Evolutionary conservation across 2,329 filamentous ascomycete genomes (phyloP).

Genomic region (Amesomyces nigricolor): DNA sequence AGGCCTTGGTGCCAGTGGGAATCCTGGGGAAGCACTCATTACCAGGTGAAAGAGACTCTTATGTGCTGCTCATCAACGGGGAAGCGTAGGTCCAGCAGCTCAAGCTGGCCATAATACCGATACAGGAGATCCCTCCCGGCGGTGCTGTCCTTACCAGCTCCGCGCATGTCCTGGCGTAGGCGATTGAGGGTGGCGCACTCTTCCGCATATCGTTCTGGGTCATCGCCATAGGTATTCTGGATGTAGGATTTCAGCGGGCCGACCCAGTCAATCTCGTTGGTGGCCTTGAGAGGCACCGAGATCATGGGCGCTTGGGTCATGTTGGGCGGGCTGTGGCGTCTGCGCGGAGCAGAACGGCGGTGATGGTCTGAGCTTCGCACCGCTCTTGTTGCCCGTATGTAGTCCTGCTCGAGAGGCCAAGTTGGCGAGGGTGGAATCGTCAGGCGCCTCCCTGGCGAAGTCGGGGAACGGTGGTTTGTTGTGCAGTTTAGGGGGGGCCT

Average conservation of each 20-base stretch:
- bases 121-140: constrained; percentile 90
- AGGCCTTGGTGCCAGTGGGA: not conserved
- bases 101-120: constrained; percentile 94
- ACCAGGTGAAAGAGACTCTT: constrained; percentile 99
- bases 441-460: not conserved
- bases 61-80: constrained; percentile 98
- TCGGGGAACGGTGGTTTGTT: not conserved
- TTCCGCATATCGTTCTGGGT: constrained; percentile 90
- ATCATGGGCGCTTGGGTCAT: constrained; percentile 94
- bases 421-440: not conserved
- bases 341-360: constrained; percentile 1
- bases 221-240: constrained; percentile 87
- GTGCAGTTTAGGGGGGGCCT: not conserved
- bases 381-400: constrained; percentile 1
- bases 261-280: constrained; percentile 98
- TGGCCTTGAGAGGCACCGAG: constrained; percentile 84
- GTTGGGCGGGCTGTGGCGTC: constrained; percentile 19
- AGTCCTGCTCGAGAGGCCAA: not conserved
- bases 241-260: constrained; percentile 90
- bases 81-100: constrained; percentile 88
- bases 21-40: constrained; percentile 24
- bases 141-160: constrained; percentile 92
- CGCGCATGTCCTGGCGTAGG: constrained; percentile 95
- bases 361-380: not conserved
- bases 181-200: constrained; percentile 94